These are phyloP conservation scores for Carex cristatella DNA, from an alignment of 176 grass and related monocot genomes.

Conservation along the genomic window DNA sequence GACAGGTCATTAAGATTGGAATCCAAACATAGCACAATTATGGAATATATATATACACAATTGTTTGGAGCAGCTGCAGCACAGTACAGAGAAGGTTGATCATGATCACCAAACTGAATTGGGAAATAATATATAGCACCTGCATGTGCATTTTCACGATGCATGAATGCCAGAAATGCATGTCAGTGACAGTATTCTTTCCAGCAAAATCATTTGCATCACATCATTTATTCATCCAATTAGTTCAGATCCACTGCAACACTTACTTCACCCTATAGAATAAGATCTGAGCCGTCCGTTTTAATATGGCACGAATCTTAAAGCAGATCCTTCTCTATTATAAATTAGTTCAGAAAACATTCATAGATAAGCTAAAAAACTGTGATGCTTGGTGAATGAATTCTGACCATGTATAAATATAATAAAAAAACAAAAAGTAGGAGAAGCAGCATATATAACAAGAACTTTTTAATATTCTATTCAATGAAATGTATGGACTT, in stretches of 20 bases:
- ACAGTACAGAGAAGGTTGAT: neutral
- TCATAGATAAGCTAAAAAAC: neutral
- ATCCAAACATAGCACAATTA: neutral
- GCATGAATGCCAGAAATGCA: neutral
- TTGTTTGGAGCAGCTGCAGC: neutral
- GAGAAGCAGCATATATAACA: neutral
- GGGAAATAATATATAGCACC: neutral
- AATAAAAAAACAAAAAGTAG: neutral
- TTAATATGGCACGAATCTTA: too few species aligned
- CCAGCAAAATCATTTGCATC: neutral
- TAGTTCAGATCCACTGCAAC: too few species aligned
- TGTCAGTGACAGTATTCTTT: neutral
- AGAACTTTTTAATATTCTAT: too few species aligned
- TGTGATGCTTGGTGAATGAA: neutral
- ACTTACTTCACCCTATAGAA: too few species aligned
- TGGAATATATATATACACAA: neutral
- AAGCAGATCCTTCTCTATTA: too few species aligned
- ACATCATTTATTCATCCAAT: too few species aligned
- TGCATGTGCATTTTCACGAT: constrained; percentile 5
- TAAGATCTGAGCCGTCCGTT: too few species aligned
- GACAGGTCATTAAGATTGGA: neutral
- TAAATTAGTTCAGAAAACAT: neutral
- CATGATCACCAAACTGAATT: neutral
- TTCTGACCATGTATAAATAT: neutral
- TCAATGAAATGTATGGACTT: neutral